Base-by-base conservation (phyloP, 495 filamentous ascomycete genomes). In the Cladorrhinum samala region DNA sequence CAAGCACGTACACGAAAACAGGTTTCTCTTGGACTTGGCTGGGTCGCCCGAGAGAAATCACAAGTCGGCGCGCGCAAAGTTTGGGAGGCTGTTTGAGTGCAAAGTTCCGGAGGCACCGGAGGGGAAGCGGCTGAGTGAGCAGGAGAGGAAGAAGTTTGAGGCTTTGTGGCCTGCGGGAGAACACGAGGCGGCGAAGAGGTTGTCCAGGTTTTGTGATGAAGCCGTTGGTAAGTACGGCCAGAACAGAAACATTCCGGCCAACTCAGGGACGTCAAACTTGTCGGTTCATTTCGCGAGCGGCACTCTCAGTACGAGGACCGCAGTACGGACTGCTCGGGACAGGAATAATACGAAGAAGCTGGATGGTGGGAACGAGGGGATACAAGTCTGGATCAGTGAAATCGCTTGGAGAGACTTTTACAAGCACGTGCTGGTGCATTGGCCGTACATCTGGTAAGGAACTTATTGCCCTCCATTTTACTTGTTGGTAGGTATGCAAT, bases 341-440 rank as follows among this genome's bases (percentile, higher is more conserved):
- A 69, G 72, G 23, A 95, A 95, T 62, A 82, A 63, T 9, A 83
- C 79, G 7, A 82, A 83, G 50, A 83, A 77, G 17, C 75, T 96
- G 0, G 83, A 91, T 55, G 79, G 80, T 2, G 86, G 88, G 0
- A 75, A 82, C 27, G 58, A 75, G 16, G 88, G 89, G 0, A 86
- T 89, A 33, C 70, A 75, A 46, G 71, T 76, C 2, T 96, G 89
- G 90, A 92, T 95, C 54, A 84, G 83, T 48, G 91, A 95, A 64
- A 76, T 96, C 0, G 91, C 88, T 1, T 94, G 91, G 91, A 76
- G 91, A 8, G 91, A 96, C 60, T 96, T 96, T 63, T 96, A 96
- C 68, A 87, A 86, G 55, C 89, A 95, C 65, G 87, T 95, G 3
- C 72, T 95, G 13, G 85, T 80, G 2, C 74, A 92, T 52, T 95